A percentile compares a stretch with the other conserved stretches of the same genome.
These are phyloP conservation scores for Colletotrichum siamense DNA, from an alignment of 2,329 filamentous ascomycete genomes.

Conservation along the genomic window DNA sequence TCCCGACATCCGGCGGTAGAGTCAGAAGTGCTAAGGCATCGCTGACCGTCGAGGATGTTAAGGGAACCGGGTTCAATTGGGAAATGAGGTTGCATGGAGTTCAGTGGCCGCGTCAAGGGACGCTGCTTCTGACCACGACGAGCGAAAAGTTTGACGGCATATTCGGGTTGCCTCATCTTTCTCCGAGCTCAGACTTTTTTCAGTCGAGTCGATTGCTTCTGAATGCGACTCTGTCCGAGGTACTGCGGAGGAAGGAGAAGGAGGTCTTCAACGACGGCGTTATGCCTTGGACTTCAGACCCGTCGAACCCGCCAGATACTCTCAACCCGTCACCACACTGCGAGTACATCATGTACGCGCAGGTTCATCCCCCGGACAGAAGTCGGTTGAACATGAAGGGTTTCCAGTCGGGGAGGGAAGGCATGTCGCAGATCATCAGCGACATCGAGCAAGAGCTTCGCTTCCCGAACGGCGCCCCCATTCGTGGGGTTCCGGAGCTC, in stretches of 20 bases:
- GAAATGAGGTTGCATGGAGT: slow-evolving; percentile 82
- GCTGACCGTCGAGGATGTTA: slow-evolving; percentile 74
- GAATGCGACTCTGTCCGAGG: slow-evolving; percentile 72
- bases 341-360: slow-evolving; percentile 87
- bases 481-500: slow-evolving; percentile 59
- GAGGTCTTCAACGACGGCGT: slow-evolving; percentile 59
- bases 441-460: slow-evolving; percentile 69
- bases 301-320: slow-evolving; percentile 65
- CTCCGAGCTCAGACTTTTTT: slow-evolving; percentile 64
- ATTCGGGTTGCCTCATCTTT: slow-evolving; percentile 85
- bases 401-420: slow-evolving; percentile 35
- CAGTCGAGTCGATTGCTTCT: slow-evolving; percentile 68
- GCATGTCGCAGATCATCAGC: slow-evolving; percentile 46
- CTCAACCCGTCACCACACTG: slow-evolving; percentile 74
- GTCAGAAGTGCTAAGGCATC: slow-evolving; percentile 74
- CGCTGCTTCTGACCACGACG: slow-evolving; percentile 82
- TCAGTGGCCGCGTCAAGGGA: slow-evolving; percentile 83
- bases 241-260: slow-evolving; percentile 69
- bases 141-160: slow-evolving; percentile 95
- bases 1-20: slow-evolving; percentile 51
- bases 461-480: slow-evolving; percentile 64
- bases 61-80: slow-evolving; percentile 75
- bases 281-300: slow-evolving; percentile 79
- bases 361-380: slow-evolving; percentile 66
- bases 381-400: slow-evolving; percentile 36